Base-by-base conservation (phyloP, 768 basidiomycete genomes). In the Tylopilus cervinicoccineus region DNA sequence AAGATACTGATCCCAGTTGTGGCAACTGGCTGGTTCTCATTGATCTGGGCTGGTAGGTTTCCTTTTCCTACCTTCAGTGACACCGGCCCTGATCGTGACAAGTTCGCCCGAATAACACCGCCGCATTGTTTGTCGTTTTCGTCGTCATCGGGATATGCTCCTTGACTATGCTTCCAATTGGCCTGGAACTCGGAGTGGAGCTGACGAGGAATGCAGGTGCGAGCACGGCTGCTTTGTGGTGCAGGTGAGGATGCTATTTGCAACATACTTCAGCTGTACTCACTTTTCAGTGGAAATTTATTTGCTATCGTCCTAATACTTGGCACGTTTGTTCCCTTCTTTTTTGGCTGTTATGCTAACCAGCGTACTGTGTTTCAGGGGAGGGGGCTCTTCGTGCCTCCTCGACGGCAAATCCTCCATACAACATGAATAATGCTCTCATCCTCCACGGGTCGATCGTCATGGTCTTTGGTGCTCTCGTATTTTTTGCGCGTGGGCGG, bases 191-290 rank as follows among this genome's bases (percentile, higher is more conserved):
- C 19, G 84, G 78, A 13, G 85, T 83, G 32, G 91, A 93, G 63
- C 61, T 92, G 19, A 89, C 89, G 8, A 74, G 86, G 48, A 90
- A 88, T 58, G 78, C 88, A 1, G 86, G 89, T 48, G 81, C 78
- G 1, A 89, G 87, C 50, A 76, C 88, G 0, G 84, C 88, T 0
- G 61, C 89, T 24, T 58, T 92, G 19, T 93, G 89, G 88, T 83
- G 82, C 66, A 69, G 72, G 84, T 88, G 60, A 48, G 83, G 72
- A 38, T 20, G 5, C 24, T 22, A 38, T 46, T 17, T 28, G 2
- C 9, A n/a, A 1, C 17, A 1, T 19, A 23, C 12, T n/a, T n/a
- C 3, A 40, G 19, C 3, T 27, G 10, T 8, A 20, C 45, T 49
- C 29, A 58, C 33, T 22, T 26, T 9, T 39, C 52, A 88, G 85